Evolutionary conservation across 495 filamentous ascomycete genomes (phyloP), one percentile per base, ranked within the genome.

Genomic region (Trichoderma asperelloides): DNA sequence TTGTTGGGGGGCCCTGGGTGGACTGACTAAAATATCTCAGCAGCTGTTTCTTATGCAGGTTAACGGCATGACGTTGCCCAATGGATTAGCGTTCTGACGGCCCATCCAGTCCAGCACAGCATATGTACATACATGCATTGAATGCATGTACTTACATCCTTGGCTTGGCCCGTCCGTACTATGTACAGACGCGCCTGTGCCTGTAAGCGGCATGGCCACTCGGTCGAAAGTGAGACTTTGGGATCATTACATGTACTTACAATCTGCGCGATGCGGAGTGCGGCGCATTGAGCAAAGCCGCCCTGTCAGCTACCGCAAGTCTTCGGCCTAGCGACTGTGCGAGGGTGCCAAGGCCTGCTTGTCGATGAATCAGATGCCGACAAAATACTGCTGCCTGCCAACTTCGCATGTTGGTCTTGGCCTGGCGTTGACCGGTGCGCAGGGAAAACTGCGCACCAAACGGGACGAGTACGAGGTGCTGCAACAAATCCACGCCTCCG

Each of bases 381-480:
- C 55, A 16, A 60, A 60, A 60, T 60, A 60, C 55, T 60, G 55
- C 55, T 60, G 55, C 55, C 55, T 60, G 55, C 25, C 55, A 27
- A 60, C 23, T 25, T 28, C 12, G 6, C 11, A n/a, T 18, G 47
- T n/a, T 23, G 47, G 47, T n/a, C 47, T 51, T 49, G 16, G 16
- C 16, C 47, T 51, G 2, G 8, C 16, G 16, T n/a, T 28, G 55
- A 30, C 55, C 11, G 16, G n/a, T 55, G 49, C 49, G 25, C 49
- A 47, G 16, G 25, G 16, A 30, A 27, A 60, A 5, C 23, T 60
- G 55, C 55, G 55, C 55, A 60, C 27, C 21, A 16, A 55, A n/a
- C 49, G 33, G 33, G 33, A 37, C 2, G 33, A 37, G 33, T 37
- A 37, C 33, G 33, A 37, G 33, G 33, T 37, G 33, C 33, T 37